phyloP scores from a whole-genome alignment of 805 yeast species.

The Komagataella mondaviorum region DNA sequence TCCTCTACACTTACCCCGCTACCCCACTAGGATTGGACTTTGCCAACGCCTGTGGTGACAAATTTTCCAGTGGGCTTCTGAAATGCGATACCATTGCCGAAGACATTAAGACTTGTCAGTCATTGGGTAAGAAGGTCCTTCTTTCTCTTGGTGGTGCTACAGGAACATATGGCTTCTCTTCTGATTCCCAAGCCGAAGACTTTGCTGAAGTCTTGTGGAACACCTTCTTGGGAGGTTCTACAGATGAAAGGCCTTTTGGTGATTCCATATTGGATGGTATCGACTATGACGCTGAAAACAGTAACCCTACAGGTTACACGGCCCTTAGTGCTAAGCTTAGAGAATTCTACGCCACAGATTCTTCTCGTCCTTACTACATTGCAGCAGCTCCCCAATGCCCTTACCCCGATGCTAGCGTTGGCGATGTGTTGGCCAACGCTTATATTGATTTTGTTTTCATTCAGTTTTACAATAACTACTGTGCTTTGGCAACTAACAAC shows the following conservation, averaged over 20 bases:
- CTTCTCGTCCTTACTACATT: constrained; percentile 49
- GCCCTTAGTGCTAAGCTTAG: constrained; percentile 41
- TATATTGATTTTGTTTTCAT: constrained; percentile 71
- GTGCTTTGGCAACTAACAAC: constrained; percentile 30
- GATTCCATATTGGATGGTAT: constrained; percentile 75
- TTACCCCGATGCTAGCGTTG: constrained; percentile 57
- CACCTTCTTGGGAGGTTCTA: constrained; percentile 47
- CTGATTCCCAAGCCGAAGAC: constrained; percentile 38
- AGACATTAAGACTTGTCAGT: constrained; percentile 68
- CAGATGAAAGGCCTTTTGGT: constrained; percentile 45
- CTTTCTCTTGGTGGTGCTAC: constrained; percentile 69
- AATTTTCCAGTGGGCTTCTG: constrained; percentile 27
- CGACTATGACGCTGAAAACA: constrained; percentile 60
- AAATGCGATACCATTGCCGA: constrained; percentile 30
- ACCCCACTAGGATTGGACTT: constrained; percentile 33
- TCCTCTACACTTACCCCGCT: constrained; percentile 48
- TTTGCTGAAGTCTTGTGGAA: constrained; percentile 52
- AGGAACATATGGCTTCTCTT: constrained; percentile 39
- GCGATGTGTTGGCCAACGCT: constrained; percentile 30
- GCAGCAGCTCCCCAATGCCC: constrained; percentile 93
- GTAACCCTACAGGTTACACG: constrained; percentile 49
- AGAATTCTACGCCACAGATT: constrained; percentile 19
- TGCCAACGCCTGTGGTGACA: constrained; percentile 32
- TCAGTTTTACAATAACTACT: constrained; percentile 83
- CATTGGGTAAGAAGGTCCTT: constrained; percentile 62